Conservation (phyloP, 2,329 filamentous ascomycete species). For the Chrysoporthe cubensis region DNA sequence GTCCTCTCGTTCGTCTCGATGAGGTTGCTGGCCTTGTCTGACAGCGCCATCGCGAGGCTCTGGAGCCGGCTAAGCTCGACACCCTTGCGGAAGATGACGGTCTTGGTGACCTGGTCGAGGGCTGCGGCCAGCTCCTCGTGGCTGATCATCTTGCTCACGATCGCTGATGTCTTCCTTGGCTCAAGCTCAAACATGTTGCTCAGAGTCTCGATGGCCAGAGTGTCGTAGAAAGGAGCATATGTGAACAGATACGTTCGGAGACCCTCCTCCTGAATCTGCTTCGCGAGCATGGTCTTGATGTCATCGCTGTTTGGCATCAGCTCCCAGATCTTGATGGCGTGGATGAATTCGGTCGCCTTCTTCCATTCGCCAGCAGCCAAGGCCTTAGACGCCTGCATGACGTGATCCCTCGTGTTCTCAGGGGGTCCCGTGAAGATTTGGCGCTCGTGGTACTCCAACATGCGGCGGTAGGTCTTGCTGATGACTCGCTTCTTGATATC, state of each 20-base stretch:
- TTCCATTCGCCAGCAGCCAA: slow-evolving; percentile 98
- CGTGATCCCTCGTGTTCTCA: slow-evolving; percentile 98
- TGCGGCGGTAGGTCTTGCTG: slow-evolving; percentile 98
- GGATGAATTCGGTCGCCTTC: slow-evolving; percentile 90
- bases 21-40: slow-evolving; percentile 93
- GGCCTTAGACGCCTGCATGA: slow-evolving; percentile 98
- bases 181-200: slow-evolving; percentile 95
- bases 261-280: slow-evolving; percentile 98
- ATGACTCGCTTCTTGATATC: slow-evolving; percentile 98
- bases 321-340: slow-evolving; percentile 99
- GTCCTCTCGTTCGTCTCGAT: slow-evolving; percentile 98
- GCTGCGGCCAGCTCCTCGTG: slow-evolving; percentile 97
- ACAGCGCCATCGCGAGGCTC: slow-evolving; percentile 89
- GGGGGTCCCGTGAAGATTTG: slow-evolving; percentile 98
- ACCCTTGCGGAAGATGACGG: slow-evolving; percentile 98
- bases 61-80: slow-evolving; percentile 96
- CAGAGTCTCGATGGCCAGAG: slow-evolving; percentile 82
- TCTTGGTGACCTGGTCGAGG: slow-evolving; percentile 95
- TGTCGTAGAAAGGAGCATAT: slow-evolving; percentile 99
- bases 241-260: slow-evolving; percentile 98
- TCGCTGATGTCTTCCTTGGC: slow-evolving; percentile 86
- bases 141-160: slow-evolving; percentile 99
- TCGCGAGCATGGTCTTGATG: slow-evolving; percentile 96
- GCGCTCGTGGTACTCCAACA: slow-evolving; percentile 99
- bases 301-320: slow-evolving; percentile 90